phyloP scores from a whole-genome alignment of 1,284 basidiomycete genomes.

The Ganoderma meredithae region DNA sequence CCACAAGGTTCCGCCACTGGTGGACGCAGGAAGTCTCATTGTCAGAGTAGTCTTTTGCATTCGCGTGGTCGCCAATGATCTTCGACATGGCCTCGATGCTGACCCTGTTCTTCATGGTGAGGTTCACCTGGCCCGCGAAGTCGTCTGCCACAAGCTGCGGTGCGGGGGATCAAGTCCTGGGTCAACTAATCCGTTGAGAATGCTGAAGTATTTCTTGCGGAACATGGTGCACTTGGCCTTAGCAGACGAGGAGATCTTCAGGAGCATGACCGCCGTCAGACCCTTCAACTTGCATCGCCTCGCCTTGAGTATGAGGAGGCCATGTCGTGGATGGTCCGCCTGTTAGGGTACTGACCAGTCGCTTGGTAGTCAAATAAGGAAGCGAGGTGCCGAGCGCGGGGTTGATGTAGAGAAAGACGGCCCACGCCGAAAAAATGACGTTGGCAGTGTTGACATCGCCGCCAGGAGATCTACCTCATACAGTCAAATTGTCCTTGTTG shows the following conservation, averaged over 20 bases:
- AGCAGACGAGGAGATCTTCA: conserved; percentile 75
- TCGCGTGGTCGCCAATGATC: conserved; percentile 61
- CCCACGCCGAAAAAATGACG: conserved; percentile 54
- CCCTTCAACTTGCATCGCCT: conserved; percentile 72
- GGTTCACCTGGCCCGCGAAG: conserved; percentile 79
- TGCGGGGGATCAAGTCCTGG: conserved; percentile 66
- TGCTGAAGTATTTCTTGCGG: conserved; percentile 54
- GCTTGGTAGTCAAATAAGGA: conserved; percentile 53
- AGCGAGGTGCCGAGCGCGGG: conserved; percentile 48
- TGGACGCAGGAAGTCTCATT: conserved; percentile 62
- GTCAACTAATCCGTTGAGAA: conserved; percentile 73
- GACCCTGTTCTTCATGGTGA: conserved; percentile 80
- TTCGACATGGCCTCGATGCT: conserved; percentile 75
- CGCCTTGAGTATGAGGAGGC: conserved; percentile 54
- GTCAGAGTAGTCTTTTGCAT: conserved; percentile 62
- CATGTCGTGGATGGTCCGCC: conserved; percentile 1
- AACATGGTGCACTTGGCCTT: conserved; percentile 62
- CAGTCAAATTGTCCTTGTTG: conserved; percentile 56
- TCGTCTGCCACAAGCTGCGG: conserved; percentile 76
- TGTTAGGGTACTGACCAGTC: conserved; percentile 3
- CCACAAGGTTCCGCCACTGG: conserved; percentile 61
- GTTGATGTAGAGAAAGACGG: conserved; percentile 55
- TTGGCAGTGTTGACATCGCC: conserved; percentile 51
- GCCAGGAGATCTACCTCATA: not conserved
- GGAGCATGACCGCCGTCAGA: conserved; percentile 72